Evolutionary conservation across 805 yeast genomes (phyloP).

Genomic region (Metschnikowia lachancei): DNA sequence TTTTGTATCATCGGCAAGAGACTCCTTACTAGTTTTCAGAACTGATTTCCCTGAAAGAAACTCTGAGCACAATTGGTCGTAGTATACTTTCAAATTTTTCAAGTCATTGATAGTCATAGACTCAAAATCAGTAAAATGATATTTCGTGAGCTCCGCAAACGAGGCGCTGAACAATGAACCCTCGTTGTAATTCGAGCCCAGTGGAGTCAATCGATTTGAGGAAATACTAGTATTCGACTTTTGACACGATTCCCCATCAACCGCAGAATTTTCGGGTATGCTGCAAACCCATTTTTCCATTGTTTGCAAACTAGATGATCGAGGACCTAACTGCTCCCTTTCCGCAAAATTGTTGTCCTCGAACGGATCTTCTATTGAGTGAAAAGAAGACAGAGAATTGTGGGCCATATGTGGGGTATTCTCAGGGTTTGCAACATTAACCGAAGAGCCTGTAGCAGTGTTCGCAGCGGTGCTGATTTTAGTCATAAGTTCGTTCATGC

Average conservation of each 20-base stretch:
- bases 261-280: slow-evolving; percentile 19
- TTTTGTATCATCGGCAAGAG: slow-evolving; percentile 10
- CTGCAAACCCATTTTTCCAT: slow-evolving; percentile 46
- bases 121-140: slow-evolving; percentile 36
- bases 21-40: slow-evolving; percentile 19
- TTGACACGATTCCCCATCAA: slow-evolving; percentile 5
- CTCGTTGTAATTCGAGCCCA: slow-evolving; percentile 19
- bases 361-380: slow-evolving; percentile 28
- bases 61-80: slow-evolving; percentile 38
- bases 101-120: slow-evolving; percentile 35
- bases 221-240: slow-evolving; percentile 9
- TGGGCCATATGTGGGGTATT: slow-evolving; percentile 5
- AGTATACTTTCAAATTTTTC: slow-evolving; percentile 31
- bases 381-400: slow-evolving; percentile 33
- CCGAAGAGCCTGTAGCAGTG: slow-evolving; percentile 6
- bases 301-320: slow-evolving; percentile 40
- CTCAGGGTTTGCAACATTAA: slow-evolving; percentile 1
- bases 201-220: slow-evolving; percentile 7
- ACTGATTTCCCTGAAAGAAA: slow-evolving; percentile 14
- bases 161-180: slow-evolving; percentile 24
- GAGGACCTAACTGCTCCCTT: slow-evolving; percentile 27
- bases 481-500: slow-evolving; percentile 43
- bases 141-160: slow-evolving; percentile 31
- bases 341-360: slow-evolving; percentile 11
- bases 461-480: slow-evolving; percentile 31